Percentiles rank a stretch among this genome's conserved stretches.
Conservation (phyloP, 768 basidiomycete species). For the Clathrus columnatus region DNA sequence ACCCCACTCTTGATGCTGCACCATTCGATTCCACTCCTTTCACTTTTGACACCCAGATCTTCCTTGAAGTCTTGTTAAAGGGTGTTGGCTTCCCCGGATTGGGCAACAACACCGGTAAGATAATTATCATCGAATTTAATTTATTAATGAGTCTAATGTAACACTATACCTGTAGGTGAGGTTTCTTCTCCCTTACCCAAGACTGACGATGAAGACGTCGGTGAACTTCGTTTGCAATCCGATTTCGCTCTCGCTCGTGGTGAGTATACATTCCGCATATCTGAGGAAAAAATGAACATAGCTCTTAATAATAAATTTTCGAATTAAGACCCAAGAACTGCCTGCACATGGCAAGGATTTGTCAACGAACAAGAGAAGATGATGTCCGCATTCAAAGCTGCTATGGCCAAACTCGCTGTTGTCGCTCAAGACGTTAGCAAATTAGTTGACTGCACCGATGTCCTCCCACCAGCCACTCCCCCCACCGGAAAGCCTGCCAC, state of each 20-base stretch:
- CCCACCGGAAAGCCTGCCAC: constrained; percentile 11
- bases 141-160: neutral
- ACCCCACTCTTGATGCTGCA: neutral
- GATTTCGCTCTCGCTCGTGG: constrained; percentile 21
- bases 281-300: neutral
- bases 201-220: neutral
- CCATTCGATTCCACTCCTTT: constrained; percentile 15
- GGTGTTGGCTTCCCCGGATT: constrained; percentile 9
- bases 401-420: constrained; percentile 35
- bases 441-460: constrained; percentile 37
- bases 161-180: constrained; percentile 14
- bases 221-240: constrained; percentile 23
- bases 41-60: constrained; percentile 14
- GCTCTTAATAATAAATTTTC: neutral
- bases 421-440: constrained; percentile 30
- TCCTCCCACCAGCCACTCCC: constrained; percentile 27
- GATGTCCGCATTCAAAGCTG: constrained; percentile 29
- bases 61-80: constrained; percentile 9
- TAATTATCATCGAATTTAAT: neutral
- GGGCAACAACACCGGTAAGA: neutral
- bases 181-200: constrained; percentile 18
- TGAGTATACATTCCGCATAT: constrained; percentile 12
- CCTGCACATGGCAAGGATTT: constrained; percentile 11
- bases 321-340: constrained; percentile 1
- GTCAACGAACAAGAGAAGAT: constrained; percentile 25